Conservation (phyloP, 768 basidiomycete genomes). For the Mrakia hoshinonis region DNA sequence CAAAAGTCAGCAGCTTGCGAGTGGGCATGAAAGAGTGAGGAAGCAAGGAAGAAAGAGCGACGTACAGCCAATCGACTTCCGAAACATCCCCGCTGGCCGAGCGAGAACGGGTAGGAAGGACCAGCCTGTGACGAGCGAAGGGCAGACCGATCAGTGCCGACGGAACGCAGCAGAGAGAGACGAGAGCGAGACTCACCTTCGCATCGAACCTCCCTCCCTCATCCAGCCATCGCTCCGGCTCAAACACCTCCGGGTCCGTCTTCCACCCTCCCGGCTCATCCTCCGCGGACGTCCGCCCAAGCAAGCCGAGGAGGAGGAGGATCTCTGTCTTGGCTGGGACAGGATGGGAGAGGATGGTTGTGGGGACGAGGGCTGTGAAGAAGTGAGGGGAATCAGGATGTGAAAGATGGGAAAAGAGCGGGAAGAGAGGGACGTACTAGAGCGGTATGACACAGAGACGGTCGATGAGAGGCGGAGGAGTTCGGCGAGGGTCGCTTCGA, state of each 20-base stretch:
- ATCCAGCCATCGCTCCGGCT: slow-evolving; percentile 13
- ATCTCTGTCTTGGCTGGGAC: slow-evolving; percentile 3
- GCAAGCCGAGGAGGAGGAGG: not conserved
- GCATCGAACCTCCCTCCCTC: not conserved
- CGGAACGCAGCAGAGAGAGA: not conserved
- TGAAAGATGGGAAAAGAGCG: not conserved
- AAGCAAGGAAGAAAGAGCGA: not conserved
- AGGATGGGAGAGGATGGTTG: not conserved
- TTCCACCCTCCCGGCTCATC: not conserved
- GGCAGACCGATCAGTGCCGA: not conserved
- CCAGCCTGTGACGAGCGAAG: not conserved
- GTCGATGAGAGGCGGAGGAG: slow-evolving; percentile 5
- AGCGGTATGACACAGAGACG: not conserved
- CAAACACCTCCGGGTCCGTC: not conserved
- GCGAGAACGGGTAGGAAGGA: not conserved
- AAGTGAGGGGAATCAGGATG: too few species aligned
- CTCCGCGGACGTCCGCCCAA: not conserved
- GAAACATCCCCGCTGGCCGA: slow-evolving; percentile 2
- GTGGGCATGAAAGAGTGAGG: not conserved
- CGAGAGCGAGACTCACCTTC: not conserved
- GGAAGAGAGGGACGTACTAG: not conserved
- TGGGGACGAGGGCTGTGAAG: not conserved
- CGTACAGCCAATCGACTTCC: slow-evolving; percentile 4
- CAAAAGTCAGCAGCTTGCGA: not conserved
- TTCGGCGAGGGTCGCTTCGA: slow-evolving; percentile 4